Conservation (phyloP, 1,284 basidiomycete species). For the Coniferiporia sulphurascens region DNA sequence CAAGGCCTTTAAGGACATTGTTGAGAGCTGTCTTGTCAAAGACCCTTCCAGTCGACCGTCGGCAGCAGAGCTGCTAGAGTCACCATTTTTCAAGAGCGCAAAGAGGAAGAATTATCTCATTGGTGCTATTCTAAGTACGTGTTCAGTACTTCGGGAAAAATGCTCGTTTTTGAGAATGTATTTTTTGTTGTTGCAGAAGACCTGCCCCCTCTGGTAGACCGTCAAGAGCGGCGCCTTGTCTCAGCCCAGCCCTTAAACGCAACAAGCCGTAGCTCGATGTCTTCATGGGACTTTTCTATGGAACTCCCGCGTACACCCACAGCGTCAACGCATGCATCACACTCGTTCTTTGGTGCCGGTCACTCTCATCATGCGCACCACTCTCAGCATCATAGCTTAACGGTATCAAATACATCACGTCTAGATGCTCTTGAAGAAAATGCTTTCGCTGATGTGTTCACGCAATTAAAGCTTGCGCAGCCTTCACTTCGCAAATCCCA, state of each 20-base stretch:
- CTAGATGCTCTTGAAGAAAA: constrained; percentile 2
- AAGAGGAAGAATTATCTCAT: constrained; percentile 76
- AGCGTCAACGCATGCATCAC: background rate
- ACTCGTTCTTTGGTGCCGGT: background rate
- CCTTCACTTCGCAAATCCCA: background rate
- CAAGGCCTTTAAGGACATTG: constrained; percentile 74
- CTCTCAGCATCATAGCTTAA: background rate
- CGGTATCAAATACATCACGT: background rate
- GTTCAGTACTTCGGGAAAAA: background rate
- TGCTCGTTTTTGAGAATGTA: constrained; percentile 1
- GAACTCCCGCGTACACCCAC: constrained; percentile 5
- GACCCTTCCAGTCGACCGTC: constrained; percentile 78
- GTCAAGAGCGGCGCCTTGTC: constrained; percentile 56
- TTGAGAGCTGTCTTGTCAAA: constrained; percentile 78
- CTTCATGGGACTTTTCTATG: constrained; percentile 16
- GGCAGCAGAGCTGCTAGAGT: constrained; percentile 71
- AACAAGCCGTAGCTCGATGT: constrained; percentile 8
- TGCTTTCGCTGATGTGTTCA: background rate
- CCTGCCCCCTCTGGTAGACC: constrained; percentile 62
- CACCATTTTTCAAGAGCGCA: constrained; percentile 74
- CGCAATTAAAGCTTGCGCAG: background rate
- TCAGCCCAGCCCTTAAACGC: background rate
- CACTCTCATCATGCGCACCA: background rate
- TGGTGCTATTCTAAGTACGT: constrained; percentile 62
- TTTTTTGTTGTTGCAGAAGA: constrained; percentile 34